Conservation (phyloP, 176 grass and related monocot species). For the Oryza australiensis region DNA sequence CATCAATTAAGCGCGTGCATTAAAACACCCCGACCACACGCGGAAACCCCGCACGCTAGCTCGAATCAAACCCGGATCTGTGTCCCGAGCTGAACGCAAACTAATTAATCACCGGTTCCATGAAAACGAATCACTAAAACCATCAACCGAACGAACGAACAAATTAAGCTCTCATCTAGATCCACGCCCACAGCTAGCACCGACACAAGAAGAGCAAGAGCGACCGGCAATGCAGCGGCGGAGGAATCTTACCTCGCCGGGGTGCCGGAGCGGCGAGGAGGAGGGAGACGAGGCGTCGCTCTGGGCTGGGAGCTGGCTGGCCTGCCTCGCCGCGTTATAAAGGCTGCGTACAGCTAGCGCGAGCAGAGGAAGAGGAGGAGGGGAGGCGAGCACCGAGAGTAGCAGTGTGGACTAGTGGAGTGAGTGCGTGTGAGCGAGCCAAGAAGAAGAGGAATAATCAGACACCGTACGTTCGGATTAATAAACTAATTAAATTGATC, state of each 20-base stretch:
- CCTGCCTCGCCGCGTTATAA: conserved; percentile 45
- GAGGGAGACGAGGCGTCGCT: conserved; percentile 5
- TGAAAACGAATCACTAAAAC: neutral
- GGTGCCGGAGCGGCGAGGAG: neutral
- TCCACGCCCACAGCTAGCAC: neutral
- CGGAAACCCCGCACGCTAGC: neutral
- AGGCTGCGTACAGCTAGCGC: conserved; percentile 31
- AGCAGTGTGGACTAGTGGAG: conserved; percentile 2
- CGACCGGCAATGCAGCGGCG: conserved; percentile 31
- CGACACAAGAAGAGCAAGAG: neutral
- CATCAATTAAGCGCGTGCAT: conserved; percentile 20
- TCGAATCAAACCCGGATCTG: conserved; percentile 30
- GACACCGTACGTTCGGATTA: conserved; percentile 15
- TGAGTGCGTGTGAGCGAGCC: neutral
- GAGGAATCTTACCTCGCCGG: conserved; percentile 41
- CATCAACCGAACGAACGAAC: neutral
- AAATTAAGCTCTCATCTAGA: conserved; percentile 12
- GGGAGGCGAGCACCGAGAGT: neutral
- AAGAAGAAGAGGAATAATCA: conserved; percentile 11
- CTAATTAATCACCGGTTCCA: neutral
- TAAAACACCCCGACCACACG: neutral
- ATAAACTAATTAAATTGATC: neutral
- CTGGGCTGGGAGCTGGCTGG: neutral
- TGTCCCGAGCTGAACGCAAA: neutral
- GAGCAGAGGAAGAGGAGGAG: neutral